A percentile compares a stretch with the other conserved stretches of the same genome.
These are phyloP conservation scores for Euphorbia tirucalli DNA, from an alignment of 345 rosid genomes.

Conservation along the genomic window DNA sequence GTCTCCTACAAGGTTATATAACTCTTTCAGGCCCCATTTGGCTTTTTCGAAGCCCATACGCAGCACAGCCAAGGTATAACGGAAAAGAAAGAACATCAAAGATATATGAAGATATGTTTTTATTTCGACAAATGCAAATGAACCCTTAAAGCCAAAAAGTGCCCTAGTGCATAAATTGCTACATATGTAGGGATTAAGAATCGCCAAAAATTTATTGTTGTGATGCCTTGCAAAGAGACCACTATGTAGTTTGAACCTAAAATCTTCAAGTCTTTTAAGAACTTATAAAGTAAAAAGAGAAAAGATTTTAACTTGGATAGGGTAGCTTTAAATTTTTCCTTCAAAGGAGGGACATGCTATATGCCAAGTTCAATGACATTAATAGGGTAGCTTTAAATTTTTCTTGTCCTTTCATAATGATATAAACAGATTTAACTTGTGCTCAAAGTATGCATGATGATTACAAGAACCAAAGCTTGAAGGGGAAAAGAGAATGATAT, in stretches of 20 bases:
- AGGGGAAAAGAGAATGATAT: background rate
- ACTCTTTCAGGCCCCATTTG: background rate
- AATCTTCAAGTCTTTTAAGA: background rate
- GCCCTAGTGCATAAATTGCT: background rate
- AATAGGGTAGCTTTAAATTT: background rate
- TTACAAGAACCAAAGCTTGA: background rate
- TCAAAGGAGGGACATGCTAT: too few relatives aligned
- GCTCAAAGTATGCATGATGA: background rate
- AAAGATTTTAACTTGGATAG: background rate
- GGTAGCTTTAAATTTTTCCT: too few relatives aligned
- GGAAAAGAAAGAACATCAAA: background rate
- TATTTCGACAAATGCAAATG: background rate
- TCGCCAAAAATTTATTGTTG: too few relatives aligned
- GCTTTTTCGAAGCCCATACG: background rate
- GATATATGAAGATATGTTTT: background rate
- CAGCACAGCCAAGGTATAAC: background rate
- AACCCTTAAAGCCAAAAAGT: background rate
- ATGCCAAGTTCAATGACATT: too few relatives aligned
- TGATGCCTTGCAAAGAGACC: background rate
- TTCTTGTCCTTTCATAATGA: background rate
- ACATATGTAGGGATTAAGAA: background rate
- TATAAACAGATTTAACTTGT: too few relatives aligned
- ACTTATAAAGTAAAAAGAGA: background rate
- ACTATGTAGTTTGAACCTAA: background rate
- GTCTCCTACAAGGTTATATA: conserved; percentile 39